phyloP scores from a whole-genome alignment of 2,329 filamentous ascomycete species.

The Pseudovirgaria hyperparasitica region DNA sequence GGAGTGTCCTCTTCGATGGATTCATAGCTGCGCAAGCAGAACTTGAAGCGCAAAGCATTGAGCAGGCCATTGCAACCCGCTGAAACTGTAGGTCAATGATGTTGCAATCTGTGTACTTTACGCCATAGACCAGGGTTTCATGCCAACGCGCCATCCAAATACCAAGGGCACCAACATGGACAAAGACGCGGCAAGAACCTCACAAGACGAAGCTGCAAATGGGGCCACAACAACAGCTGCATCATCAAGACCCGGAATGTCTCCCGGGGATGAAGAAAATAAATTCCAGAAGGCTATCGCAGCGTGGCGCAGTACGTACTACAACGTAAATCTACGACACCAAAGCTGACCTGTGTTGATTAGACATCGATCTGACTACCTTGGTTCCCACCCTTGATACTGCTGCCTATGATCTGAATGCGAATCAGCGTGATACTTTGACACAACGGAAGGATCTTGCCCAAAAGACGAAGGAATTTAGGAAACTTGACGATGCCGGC shows the following conservation, averaged over 20 bases:
- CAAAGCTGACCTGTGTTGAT: slow-evolving; percentile 10
- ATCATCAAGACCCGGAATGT: too few relatives aligned
- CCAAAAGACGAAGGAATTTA: slow-evolving; percentile 98
- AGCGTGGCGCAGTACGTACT: slow-evolving; percentile 73
- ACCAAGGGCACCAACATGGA: neutral
- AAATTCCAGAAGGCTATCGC: slow-evolving; percentile 96
- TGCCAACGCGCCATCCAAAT: too few relatives aligned
- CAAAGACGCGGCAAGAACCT: slow-evolving; percentile 10
- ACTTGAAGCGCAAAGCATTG: too few relatives aligned
- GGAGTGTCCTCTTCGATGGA: too few relatives aligned
- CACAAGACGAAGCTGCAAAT: slow-evolving; percentile 10
- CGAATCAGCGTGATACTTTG: slow-evolving; percentile 88
- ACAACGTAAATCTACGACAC: neutral
- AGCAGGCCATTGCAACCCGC: too few relatives aligned
- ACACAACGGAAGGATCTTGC: slow-evolving; percentile 93
- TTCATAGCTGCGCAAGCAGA: too few relatives aligned
- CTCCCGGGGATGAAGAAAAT: slow-evolving; percentile 49
- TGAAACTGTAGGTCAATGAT: too few relatives aligned
- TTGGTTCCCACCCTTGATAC: slow-evolving; percentile 79
- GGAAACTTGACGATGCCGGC: slow-evolving; percentile 77
- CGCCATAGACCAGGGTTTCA: too few relatives aligned
- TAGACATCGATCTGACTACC: slow-evolving; percentile 76
- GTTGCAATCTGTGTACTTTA: too few relatives aligned
- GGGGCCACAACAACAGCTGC: slow-evolving; percentile 3
- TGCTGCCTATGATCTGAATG: slow-evolving; percentile 87